Conservation (phyloP, 257 asterid genomes). For the Penstemon barbatus region DNA sequence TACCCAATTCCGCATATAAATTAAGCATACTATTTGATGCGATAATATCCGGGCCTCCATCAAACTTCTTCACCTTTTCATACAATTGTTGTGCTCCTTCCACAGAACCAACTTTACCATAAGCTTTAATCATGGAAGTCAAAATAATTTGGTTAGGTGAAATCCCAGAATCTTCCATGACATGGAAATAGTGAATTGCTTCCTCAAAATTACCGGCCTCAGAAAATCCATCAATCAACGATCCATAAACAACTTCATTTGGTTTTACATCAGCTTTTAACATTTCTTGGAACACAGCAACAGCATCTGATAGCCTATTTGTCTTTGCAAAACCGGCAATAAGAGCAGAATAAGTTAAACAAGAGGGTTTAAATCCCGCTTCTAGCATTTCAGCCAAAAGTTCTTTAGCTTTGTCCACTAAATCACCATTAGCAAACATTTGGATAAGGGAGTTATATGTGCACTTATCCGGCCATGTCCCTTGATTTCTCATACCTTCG, state of each 20-base stretch:
- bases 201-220: conserved; percentile 78
- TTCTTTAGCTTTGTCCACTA: conserved; percentile 61
- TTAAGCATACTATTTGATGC: conserved; percentile 86
- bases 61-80: conserved; percentile 62
- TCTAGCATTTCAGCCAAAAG: conserved; percentile 68
- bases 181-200: conserved; percentile 53
- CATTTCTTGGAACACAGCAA: conserved; percentile 66
- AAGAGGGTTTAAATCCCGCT: conserved; percentile 60
- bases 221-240: conserved; percentile 69
- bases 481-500: conserved; percentile 82
- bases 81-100: conserved; percentile 72
- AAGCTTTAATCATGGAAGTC: conserved; percentile 89
- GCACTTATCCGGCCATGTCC: conserved; percentile 92
- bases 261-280: conserved; percentile 54
- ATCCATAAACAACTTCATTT: conserved; percentile 77
- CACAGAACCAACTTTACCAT: conserved; percentile 64
- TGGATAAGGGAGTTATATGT: conserved; percentile 86
- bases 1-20: conserved; percentile 71
- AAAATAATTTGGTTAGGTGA: conserved; percentile 61
- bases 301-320: conserved; percentile 59
- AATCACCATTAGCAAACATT: conserved; percentile 70
- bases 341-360: conserved; percentile 68
- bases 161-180: conserved; percentile 69
- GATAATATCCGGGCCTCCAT: conserved; percentile 77
- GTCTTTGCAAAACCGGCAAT: conserved; percentile 57